Conservation (phyloP, 2,329 filamentous ascomycete species). For the Clarireedia monteithiana region DNA sequence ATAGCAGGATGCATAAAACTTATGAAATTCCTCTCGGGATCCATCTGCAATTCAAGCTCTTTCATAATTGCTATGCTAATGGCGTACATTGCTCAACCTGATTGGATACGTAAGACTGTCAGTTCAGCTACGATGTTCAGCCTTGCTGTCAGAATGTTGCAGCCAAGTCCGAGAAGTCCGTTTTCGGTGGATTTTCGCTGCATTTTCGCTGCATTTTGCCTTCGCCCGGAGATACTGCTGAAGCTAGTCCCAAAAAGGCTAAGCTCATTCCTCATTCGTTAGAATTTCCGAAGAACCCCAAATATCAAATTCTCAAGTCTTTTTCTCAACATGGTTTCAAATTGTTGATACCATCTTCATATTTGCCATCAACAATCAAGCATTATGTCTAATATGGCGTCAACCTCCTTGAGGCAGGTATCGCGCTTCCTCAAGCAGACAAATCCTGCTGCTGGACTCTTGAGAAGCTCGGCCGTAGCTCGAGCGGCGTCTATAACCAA, state of each 20-base stretch:
- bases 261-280: not conserved
- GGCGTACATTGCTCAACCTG: too few species aligned
- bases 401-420: slow-evolving; percentile 28
- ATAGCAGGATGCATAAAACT: not conserved
- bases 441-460: slow-evolving; percentile 19
- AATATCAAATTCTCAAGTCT: slow-evolving; percentile 4
- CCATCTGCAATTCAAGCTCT: not conserved
- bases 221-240: not conserved
- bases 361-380: not conserved
- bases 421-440: slow-evolving; percentile 26
- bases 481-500: slow-evolving; percentile 17
- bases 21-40: not conserved
- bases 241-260: slow-evolving; percentile 1
- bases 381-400: slow-evolving; percentile 7
- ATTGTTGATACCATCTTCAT: slow-evolving; percentile 3
- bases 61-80: too few species aligned
- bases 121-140: not conserved
- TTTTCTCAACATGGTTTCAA: not conserved
- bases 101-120: too few species aligned
- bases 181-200: not conserved
- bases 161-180: not conserved
- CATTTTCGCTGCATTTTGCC: not conserved
- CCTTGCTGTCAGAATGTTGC: not conserved
- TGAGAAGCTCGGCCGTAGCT: slow-evolving; percentile 19
- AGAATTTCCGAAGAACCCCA: slow-evolving; percentile 6